These are phyloP conservation scores for Apiotrichum mycotoxinovorans DNA, from an alignment of 1,284 basidiomycete species.

Conservation along the genomic window DNA sequence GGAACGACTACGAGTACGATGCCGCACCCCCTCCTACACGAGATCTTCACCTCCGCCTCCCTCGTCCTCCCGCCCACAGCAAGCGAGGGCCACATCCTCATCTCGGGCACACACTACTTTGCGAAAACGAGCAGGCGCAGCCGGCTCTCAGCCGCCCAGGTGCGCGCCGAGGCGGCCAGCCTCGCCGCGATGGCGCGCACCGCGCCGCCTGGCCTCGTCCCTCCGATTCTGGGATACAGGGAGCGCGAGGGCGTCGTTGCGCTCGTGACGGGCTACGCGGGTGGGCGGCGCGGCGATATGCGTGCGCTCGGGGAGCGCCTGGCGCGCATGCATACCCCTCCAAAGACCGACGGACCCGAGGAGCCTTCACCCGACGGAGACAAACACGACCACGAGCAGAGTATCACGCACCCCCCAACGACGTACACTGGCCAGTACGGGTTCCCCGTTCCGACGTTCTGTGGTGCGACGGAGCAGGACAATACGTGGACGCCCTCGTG, in stretches of 20 bases:
- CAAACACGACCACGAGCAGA: not conserved
- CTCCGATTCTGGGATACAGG: conserved; percentile 58
- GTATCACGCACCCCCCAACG: not conserved
- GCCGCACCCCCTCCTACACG: conserved; percentile 14
- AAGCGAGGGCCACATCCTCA: conserved; percentile 6
- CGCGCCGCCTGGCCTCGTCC: conserved; percentile 62
- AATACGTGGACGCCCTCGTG: conserved; percentile 75
- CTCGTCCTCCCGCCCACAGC: conserved; percentile 17
- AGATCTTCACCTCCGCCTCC: conserved; percentile 19
- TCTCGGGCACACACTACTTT: conserved; percentile 20
- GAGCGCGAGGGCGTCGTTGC: conserved; percentile 49
- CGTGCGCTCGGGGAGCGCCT: conserved; percentile 53
- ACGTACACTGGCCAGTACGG: conserved; percentile 58
- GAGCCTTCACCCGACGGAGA: no score
- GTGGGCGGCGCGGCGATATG: not conserved
- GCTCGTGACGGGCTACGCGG: conserved; percentile 58
- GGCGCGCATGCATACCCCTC: conserved; percentile 56
- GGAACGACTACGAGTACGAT: not conserved
- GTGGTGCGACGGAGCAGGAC: conserved; percentile 69
- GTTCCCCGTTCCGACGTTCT: conserved; percentile 72
- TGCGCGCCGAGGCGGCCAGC: conserved; percentile 67
- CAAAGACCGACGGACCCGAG: no score
- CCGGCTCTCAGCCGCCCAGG: conserved; percentile 52
- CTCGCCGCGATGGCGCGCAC: conserved; percentile 62
- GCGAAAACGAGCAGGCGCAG: conserved; percentile 23